Percentiles rank a stretch among this genome's conserved stretches.
These are phyloP conservation scores for Artomyces pyxidatus DNA, from an alignment of 768 basidiomycete species.

Conservation along the genomic window DNA sequence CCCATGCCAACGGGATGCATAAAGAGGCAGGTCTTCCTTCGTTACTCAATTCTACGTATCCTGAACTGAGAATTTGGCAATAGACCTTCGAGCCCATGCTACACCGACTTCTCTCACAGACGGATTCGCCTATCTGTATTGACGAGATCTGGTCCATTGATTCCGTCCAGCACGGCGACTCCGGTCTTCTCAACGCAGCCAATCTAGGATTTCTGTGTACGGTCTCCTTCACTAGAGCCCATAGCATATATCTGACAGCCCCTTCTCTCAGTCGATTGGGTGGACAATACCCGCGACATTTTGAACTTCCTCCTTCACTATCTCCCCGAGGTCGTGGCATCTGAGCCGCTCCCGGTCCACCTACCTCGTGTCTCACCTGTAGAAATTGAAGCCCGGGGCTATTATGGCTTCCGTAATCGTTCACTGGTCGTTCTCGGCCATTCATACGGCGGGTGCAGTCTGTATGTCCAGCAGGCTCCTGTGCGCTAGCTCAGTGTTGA, in stretches of 20 bases:
- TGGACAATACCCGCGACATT: constrained; percentile 70
- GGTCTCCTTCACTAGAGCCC: constrained; percentile 19
- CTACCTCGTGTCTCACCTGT: constrained; percentile 39
- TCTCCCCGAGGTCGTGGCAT: constrained; percentile 37
- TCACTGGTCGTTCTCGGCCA: constrained; percentile 71
- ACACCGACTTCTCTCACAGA: constrained; percentile 37
- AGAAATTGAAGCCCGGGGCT: constrained; percentile 34
- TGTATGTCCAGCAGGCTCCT: constrained; percentile 38
- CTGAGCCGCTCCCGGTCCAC: constrained; percentile 38
- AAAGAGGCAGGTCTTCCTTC: constrained; percentile 56
- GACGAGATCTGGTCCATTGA: constrained; percentile 82
- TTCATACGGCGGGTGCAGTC: constrained; percentile 74
- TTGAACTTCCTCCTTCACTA: constrained; percentile 65
- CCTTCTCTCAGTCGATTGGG: constrained; percentile 57
- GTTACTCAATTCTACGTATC: not conserved
- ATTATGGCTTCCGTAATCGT: constrained; percentile 41
- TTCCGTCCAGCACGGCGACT: constrained; percentile 77
- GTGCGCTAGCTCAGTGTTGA: constrained; percentile 1
- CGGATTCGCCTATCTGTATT: constrained; percentile 33
- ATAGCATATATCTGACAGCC: not conserved
- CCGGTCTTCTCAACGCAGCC: constrained; percentile 60
- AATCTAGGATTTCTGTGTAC: constrained; percentile 52
- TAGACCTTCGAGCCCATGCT: constrained; percentile 80
- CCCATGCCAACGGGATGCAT: constrained; percentile 82
- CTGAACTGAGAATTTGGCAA: no score